Evolutionary conservation across 164 flowering plant genomes (phyloP), one percentile per base, ranked within the genome.

Genomic region (Aristolochia fimbriata): DNA sequence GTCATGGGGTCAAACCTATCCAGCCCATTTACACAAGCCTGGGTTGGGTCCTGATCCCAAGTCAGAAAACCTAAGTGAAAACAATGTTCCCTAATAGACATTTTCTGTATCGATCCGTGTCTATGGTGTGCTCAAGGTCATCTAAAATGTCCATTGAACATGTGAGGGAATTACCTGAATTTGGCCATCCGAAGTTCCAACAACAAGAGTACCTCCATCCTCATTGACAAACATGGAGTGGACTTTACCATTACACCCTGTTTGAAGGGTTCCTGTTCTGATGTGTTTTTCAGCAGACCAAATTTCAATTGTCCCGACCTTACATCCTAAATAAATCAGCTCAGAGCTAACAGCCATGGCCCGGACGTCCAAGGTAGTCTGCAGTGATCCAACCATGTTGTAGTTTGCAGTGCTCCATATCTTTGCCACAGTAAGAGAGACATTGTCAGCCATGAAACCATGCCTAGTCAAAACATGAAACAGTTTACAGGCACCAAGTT

Each of bases 151-250:
- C 8, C 10, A 37, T 7, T 1, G 4, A 6, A 37, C 43, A 37
- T 37, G 43, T 37, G 30, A 3, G 8, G 43, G 43, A 17, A 46
- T 57, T 71, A 85, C 96, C 91, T 81, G 89, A 70, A 85, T 81
- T 57, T 55, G 65, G 24, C 96, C 96, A 65, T 79, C 83, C 6
- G 87, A 80, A 37, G 91, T 88, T 60, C 96, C 96, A 43, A 71
- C 57, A 19, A 85, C 84, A 59, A 88, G 66, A 62, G 76, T 45
- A 59, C 83, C 85, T 71, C 80, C 87, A 51, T 71, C 77, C 0
- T 30, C 72, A 57, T 78, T 71, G 24, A 85, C 58, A 61, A 81
- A 78, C 89, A 85, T 80, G 76, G 78, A 79, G 23, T 63, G 57
- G 33, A 85, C 78, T 73, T 68, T 88, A 15, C 77, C 65, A 20